phyloP scores from a whole-genome alignment of 495 filamentous ascomycete species.

The Aspergillus nanangensis region DNA sequence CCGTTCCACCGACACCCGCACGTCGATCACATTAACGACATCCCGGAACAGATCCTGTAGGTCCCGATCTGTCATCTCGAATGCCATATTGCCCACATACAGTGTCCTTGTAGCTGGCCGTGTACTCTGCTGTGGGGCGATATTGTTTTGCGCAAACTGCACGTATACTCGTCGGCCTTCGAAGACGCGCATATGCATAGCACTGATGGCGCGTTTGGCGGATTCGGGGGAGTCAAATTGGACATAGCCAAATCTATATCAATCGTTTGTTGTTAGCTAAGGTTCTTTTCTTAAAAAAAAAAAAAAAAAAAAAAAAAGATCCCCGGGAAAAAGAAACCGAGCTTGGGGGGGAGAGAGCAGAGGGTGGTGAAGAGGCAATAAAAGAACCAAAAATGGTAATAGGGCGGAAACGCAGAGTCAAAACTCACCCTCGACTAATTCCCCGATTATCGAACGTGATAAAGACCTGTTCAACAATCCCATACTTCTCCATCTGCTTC shows the following conservation, averaged over 20 bases:
- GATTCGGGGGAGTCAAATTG: constrained; percentile 54
- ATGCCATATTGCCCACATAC: constrained; percentile 87
- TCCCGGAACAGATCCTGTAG: constrained; percentile 75
- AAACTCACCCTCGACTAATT: constrained; percentile 80
- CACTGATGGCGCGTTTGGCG: constrained; percentile 57
- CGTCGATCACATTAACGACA: constrained; percentile 67
- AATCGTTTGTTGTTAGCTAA: too few species aligned
- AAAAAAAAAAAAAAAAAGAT: too few species aligned
- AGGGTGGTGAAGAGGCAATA: neutral
- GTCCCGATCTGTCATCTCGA: constrained; percentile 84
- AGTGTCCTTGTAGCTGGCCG: constrained; percentile 58
- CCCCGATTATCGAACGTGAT: constrained; percentile 69
- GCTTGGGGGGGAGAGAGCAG: too few species aligned
- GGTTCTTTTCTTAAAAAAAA: too few species aligned
- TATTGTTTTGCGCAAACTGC: constrained; percentile 43
- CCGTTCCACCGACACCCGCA: constrained; percentile 86
- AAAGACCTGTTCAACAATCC: constrained; percentile 47
- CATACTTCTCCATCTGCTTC: constrained; percentile 62
- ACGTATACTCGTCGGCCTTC: constrained; percentile 73
- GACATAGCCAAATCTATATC: constrained; percentile 72
- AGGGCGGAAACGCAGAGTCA: constrained; percentile 2
- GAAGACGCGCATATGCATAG: constrained; percentile 64
- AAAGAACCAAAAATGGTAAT: constrained; percentile 20
- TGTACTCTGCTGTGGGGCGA: constrained; percentile 8
- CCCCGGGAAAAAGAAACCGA: too few species aligned